Evolutionary conservation across 179 eudicot species (phyloP).

Genomic region (Drosera spatulata): DNA sequence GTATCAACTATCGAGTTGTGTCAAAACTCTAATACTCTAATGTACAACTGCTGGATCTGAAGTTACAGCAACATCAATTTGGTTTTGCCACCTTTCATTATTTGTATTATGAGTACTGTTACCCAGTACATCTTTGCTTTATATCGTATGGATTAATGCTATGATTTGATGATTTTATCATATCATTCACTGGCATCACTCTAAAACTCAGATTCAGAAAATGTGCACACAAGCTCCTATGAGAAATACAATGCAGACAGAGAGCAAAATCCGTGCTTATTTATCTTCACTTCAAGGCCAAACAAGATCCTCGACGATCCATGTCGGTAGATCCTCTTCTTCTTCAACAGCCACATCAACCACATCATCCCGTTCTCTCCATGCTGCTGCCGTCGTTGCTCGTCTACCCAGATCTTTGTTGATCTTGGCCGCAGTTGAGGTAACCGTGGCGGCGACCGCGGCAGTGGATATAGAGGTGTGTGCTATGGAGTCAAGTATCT

Average conservation of each 20-base stretch:
- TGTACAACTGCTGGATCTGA: no score
- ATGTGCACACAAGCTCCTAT: neutral
- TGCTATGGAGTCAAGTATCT: slow-evolving; percentile 8
- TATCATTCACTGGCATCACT: no score
- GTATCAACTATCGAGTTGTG: no score
- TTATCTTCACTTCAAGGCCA: slow-evolving; percentile 15
- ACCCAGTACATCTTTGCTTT: no score
- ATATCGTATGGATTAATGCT: no score
- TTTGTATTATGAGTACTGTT: no score
- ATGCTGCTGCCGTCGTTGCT: neutral
- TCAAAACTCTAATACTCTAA: no score
- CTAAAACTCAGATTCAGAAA: no score
- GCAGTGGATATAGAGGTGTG: slow-evolving; percentile 4
- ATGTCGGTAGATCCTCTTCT: slow-evolving; percentile 12
- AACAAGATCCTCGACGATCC: slow-evolving; percentile 21
- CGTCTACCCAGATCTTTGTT: neutral
- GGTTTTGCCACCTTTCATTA: no score
- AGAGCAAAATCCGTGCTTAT: neutral
- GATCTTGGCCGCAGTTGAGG: neutral
- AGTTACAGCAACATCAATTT: no score
- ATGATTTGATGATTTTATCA: no score
- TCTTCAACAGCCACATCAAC: slow-evolving; percentile 4
- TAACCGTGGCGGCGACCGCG: neutral
- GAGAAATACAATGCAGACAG: neutral
- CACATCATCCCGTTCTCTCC: neutral